A percentile compares a stretch with the other conserved stretches of the same genome.
Evolutionary conservation across 2,329 filamentous ascomycete genomes (phyloP).

Genomic region (Sclerotinia glacialis): DNA sequence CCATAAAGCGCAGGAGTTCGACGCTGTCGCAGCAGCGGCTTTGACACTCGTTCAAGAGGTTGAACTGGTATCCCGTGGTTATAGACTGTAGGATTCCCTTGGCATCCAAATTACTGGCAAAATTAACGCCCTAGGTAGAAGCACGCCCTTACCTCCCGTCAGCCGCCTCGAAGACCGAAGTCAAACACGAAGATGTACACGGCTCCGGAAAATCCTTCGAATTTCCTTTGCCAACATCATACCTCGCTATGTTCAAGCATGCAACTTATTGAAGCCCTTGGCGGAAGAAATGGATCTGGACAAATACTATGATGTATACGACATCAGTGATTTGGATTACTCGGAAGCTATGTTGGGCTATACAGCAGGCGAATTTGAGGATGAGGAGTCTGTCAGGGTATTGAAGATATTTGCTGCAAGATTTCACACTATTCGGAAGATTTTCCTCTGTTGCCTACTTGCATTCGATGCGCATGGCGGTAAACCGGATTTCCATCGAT

Average conservation of each 20-base stretch:
- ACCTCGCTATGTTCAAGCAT: conserved; percentile 68
- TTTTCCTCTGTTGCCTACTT: conserved; percentile 84
- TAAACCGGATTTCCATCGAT: conserved; percentile 71
- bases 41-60: conserved; percentile 87
- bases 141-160: conserved; percentile 85
- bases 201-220: conserved; percentile 73
- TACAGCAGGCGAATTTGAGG: conserved; percentile 66
- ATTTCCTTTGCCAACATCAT: conserved; percentile 68
- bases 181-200: conserved; percentile 73
- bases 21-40: conserved; percentile 71
- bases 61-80: conserved; percentile 89
- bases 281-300: conserved; percentile 80
- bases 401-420: conserved; percentile 80
- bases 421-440: conserved; percentile 75
- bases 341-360: conserved; percentile 66
- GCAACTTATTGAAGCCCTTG: conserved; percentile 65
- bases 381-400: conserved; percentile 72
- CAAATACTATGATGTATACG: conserved; percentile 89
- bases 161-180: conserved; percentile 82
- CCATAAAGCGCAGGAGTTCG: conserved; percentile 73
- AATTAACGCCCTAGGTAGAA: conserved; percentile 51
- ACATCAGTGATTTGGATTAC: conserved; percentile 71
- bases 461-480: conserved; percentile 81
- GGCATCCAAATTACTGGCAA: background rate
- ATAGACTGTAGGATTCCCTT: conserved; percentile 64